Percentiles rank a stretch among this genome's conserved stretches.
These are phyloP conservation scores for Penicillium occitanis DNA, from an alignment of 2,329 filamentous ascomycete genomes.

Conservation along the genomic window DNA sequence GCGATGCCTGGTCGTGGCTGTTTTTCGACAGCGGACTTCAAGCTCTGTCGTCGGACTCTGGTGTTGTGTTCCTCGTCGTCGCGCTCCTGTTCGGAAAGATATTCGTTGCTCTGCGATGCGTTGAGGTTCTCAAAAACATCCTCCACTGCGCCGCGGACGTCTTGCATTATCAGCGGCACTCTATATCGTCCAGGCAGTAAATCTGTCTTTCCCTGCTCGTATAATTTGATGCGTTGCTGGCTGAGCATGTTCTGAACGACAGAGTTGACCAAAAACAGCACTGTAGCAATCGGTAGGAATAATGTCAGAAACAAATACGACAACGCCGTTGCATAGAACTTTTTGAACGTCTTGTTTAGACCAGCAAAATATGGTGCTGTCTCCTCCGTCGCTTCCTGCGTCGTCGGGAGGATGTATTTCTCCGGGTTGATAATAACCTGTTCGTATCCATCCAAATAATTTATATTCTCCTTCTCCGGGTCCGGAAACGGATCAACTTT, in stretches of 20 bases:
- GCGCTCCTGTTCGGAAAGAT: constrained; percentile 55
- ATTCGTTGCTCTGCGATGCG: constrained; percentile 67
- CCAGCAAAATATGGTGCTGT: constrained; percentile 20
- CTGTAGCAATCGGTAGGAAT: constrained; percentile 71
- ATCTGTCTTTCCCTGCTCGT: constrained; percentile 69
- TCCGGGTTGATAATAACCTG: constrained; percentile 68
- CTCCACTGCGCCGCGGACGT: constrained; percentile 73
- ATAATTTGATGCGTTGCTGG: constrained; percentile 69
- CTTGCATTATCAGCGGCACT: constrained; percentile 72
- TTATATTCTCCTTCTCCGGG: constrained; percentile 65
- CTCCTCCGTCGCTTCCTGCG: constrained; percentile 25
- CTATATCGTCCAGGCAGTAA: constrained; percentile 70
- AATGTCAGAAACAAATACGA: constrained; percentile 64
- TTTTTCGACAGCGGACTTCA: not conserved
- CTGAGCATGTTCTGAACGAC: constrained; percentile 75
- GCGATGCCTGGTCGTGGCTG: not conserved
- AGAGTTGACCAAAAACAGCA: constrained; percentile 72
- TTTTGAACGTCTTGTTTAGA: constrained; percentile 36
- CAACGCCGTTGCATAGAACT: constrained; percentile 57
- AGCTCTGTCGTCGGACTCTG: not conserved
- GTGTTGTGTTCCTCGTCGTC: constrained; percentile 51
- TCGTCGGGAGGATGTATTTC: constrained; percentile 23
- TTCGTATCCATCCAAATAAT: constrained; percentile 72
- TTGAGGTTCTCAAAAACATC: constrained; percentile 73
- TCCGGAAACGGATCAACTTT: constrained; percentile 75